Evolutionary conservation across 768 basidiomycete genomes (phyloP), one percentile per base, ranked within the genome.

Genomic region (Tylopilus subfusipes): DNA sequence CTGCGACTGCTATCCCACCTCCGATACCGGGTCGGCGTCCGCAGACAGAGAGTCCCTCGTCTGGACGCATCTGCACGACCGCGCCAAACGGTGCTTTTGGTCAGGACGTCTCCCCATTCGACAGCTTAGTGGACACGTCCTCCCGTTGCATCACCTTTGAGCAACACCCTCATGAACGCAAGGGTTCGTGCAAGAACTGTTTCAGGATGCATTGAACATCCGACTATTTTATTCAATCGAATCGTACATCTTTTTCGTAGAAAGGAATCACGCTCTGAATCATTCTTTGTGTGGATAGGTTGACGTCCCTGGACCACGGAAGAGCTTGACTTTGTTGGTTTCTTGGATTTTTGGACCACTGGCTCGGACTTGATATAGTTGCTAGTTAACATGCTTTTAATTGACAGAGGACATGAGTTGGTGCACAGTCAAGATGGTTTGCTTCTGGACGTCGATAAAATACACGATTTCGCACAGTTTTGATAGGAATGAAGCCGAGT

Each of bases 181-280:
- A 78, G 63, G 84, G 85, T 8, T 75, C 82, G 72, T 87, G 86
- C 68, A 82, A 75, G 57, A 84, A 82, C 58, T 90, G 86, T 67
- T 81, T 82, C 61, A 77, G 82, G 69, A 71, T 75, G 63, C 83
- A 84, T 30, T 61, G 34, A 59, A 7, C 8, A n/a, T 24, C 3
- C 13, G 3, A n/a, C 12, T 52, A n/a, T 33, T 39, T 18, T 39
- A n/a, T 43, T n/a, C 39, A 3, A 31, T 16, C 12, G 38, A 36
- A 4, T 18, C 16, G 18, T 31, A 6, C 16, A n/a, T 34, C 9
- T 33, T 21, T 29, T 24, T 44, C 16, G n/a, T n/a, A n/a, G n/a
- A n/a, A n/a, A n/a, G n/a, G n/a, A n/a, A n/a, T n/a, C n/a, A n/a
- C n/a, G n/a, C n/a, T n/a, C 12, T 13, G 8, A 27, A 16, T 22